Percentiles rank a stretch among this genome's conserved stretches.
Conservation (phyloP, 768 basidiomycete genomes). For the Pluteus cervinus region DNA sequence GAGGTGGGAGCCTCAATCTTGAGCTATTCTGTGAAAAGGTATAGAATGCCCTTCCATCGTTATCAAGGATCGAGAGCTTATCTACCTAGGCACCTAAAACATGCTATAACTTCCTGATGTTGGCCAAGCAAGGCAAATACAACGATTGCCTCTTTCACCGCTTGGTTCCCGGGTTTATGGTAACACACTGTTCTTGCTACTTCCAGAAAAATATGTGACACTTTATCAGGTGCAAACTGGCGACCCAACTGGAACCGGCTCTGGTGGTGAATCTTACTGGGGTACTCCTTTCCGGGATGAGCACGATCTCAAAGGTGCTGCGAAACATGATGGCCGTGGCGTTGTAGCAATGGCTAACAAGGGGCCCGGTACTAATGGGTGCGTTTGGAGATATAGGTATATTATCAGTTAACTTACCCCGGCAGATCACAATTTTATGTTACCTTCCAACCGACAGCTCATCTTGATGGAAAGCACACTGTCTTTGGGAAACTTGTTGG, state of each 20-base stretch:
- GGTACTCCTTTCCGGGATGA: constrained; percentile 96
- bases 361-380: constrained; percentile 87
- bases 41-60: constrained; percentile 1
- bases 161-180: constrained; percentile 94
- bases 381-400: constrained; percentile 11
- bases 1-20: constrained; percentile 76
- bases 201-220: constrained; percentile 3
- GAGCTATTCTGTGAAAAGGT: constrained; percentile 90
- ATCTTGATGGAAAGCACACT: constrained; percentile 91
- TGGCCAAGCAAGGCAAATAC: constrained; percentile 88
- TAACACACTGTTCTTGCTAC: constrained; percentile 22
- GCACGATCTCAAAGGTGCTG: constrained; percentile 81
- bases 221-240: constrained; percentile 87
- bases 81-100: constrained; percentile 86
- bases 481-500: constrained; percentile 98
- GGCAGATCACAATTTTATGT: constrained; percentile 88
- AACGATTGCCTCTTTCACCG: constrained; percentile 88
- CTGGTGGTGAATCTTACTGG: constrained; percentile 92
- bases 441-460: constrained; percentile 76
- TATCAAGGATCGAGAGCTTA: constrained; percentile 1
- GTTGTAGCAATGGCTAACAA: constrained; percentile 94
- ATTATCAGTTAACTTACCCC: constrained; percentile 5
- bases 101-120: constrained; percentile 96
- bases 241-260: constrained; percentile 93
- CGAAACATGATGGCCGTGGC: constrained; percentile 81